Conservation (phyloP, 306 rosid genomes). For the Nissolia schottii region DNA sequence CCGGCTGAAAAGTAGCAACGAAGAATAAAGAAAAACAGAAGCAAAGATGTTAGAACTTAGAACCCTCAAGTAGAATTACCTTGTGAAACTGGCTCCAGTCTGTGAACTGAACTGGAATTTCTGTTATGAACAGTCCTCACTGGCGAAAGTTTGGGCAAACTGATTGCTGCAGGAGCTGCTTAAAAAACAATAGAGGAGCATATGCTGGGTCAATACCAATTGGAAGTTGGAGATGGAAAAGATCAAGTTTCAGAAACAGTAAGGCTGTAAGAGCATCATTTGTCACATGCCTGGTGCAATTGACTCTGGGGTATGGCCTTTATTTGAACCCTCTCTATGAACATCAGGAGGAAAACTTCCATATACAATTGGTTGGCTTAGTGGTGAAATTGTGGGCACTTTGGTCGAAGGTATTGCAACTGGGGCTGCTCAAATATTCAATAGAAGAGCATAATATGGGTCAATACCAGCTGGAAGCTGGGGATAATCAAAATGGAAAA, state of each 20-base stretch:
- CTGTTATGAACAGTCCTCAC: slow-evolving; percentile 24
- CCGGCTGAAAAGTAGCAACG: background rate
- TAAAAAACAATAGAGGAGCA: slow-evolving; percentile 2
- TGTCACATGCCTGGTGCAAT: slow-evolving; percentile 1
- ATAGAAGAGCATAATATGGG: background rate
- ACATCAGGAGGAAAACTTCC: slow-evolving; percentile 40
- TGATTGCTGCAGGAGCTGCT: slow-evolving; percentile 42
- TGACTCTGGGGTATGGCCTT: background rate
- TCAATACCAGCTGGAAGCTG: slow-evolving; percentile 10
- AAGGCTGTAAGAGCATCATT: background rate
- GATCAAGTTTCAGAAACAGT: slow-evolving; percentile 15
- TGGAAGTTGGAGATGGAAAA: background rate
- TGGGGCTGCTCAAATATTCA: slow-evolving; percentile 28
- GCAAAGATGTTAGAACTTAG: background rate
- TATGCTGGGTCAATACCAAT: slow-evolving; percentile 12
- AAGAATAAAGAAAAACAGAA: background rate
- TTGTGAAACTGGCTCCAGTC: slow-evolving; percentile 43
- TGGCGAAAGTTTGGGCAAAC: slow-evolving; percentile 46
- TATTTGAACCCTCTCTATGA: slow-evolving; percentile 25
- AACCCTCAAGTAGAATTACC: slow-evolving; percentile 31
- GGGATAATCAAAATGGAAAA: background rate
- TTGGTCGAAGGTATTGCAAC: slow-evolving; percentile 30
- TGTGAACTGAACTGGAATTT: slow-evolving; percentile 36
- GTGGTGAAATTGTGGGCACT: slow-evolving; percentile 41
- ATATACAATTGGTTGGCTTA: slow-evolving; percentile 26